Evolutionary conservation across 768 basidiomycete genomes (phyloP), one percentile per base, ranked within the genome.

Genomic region (Leccinum aurantiacum): DNA sequence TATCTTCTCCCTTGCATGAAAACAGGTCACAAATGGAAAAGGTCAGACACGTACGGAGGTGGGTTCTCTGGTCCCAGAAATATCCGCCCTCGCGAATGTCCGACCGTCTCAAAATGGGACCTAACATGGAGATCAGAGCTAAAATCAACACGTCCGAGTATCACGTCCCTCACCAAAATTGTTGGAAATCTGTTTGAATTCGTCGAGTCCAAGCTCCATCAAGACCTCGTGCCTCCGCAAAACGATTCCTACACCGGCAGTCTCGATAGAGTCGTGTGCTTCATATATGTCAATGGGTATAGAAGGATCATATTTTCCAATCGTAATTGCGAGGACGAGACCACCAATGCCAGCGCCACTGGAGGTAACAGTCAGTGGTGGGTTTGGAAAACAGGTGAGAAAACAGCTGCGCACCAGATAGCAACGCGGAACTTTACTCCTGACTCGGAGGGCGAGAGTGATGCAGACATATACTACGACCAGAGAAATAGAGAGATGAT

Each of bases 211-310:
- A 46, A 84, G 77, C 9, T 68, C 65, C 54, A 77, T 68, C 59
- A 84, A 65, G 17, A 82, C 73, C 7, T 69, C 70, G 76, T 78
- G 79, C 5, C 66, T 66, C 81, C 81, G 82, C 3, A 82, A 71
- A 65, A 78, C 46, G 73, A 81, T 44, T 67, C 83, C 79, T 5
- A 76, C 75, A 15, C 80, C 80, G 5, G 73, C 64, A 15, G 75
- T 72, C 3, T 72, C 73, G 44, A 80, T 68, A 24, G 76, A 75
- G 3, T 72, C 58, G 14, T 75, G 77, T 3, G 79, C 74, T 69
- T 84, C 83, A 63, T 82, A 84, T 2, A 83, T 56, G 58, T 78
- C 71, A 7, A 80, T 73, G 54, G 75, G 68, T 10, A 80, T 63
- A 4, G 62, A 64, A 14, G 59, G 57, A 64, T 76, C 64, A 47